phyloP scores from a whole-genome alignment of 768 basidiomycete genomes.

The Boletus bicolor region DNA sequence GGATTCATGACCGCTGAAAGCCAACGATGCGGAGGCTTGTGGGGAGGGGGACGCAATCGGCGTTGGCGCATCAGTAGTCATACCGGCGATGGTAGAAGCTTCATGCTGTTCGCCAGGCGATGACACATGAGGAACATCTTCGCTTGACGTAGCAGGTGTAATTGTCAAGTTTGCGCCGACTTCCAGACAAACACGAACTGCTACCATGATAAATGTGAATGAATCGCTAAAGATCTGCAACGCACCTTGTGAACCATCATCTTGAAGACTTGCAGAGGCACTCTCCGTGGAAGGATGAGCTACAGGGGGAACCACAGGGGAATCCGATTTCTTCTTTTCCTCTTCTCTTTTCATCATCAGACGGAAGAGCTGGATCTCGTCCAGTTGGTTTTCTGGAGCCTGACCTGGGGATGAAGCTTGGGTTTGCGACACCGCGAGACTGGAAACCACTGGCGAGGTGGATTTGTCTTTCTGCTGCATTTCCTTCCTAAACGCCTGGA shows the following conservation, averaged over 20 bases:
- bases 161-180: slow-evolving; percentile 3
- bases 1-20: slow-evolving; percentile 14
- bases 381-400: slow-evolving; percentile 44
- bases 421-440: slow-evolving; percentile 15
- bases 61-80: slow-evolving; percentile 1
- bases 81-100: neutral
- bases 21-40: slow-evolving; percentile 2
- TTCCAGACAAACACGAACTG: slow-evolving; percentile 12
- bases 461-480: slow-evolving; percentile 75
- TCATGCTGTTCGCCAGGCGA: slow-evolving; percentile 16
- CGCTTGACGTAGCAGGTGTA: slow-evolving; percentile 5
- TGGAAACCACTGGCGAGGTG: slow-evolving; percentile 13
- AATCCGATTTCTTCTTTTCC: slow-evolving; percentile 40
- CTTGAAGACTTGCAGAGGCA: slow-evolving; percentile 4
- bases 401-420: slow-evolving; percentile 19
- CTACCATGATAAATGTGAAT: slow-evolving; percentile 11
- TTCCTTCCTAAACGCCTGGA: slow-evolving; percentile 85
- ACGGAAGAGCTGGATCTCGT: slow-evolving; percentile 84
- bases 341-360: slow-evolving; percentile 80
- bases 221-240: neutral
- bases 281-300: slow-evolving; percentile 11
- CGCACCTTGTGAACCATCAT: slow-evolving; percentile 22
- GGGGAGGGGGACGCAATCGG: slow-evolving; percentile 13
- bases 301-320: slow-evolving; percentile 1
- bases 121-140: slow-evolving; percentile 13